phyloP scores from a whole-genome alignment of 768 basidiomycete species.

The Russula ochroleuca region DNA sequence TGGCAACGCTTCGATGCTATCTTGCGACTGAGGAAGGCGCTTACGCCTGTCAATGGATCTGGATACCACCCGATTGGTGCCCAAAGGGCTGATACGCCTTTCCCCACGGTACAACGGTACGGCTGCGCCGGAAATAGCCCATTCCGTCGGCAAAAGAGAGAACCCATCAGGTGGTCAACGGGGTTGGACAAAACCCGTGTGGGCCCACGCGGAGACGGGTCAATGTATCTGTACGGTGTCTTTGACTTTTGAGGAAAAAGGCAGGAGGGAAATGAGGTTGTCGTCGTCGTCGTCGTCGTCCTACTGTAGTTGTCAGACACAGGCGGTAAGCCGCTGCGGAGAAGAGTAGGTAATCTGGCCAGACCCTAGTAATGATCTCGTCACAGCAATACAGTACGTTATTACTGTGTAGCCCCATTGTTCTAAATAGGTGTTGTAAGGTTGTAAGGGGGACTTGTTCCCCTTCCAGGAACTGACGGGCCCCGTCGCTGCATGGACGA shows the following conservation, averaged over 20 bases:
- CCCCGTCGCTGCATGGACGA: neutral
- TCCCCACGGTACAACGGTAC: slow-evolving; percentile 21
- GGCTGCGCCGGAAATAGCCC: slow-evolving; percentile 10
- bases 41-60: slow-evolving; percentile 23
- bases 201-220: neutral
- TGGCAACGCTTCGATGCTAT: slow-evolving; percentile 22
- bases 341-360: slow-evolving; percentile 12
- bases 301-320: neutral
- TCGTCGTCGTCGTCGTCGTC: neutral
- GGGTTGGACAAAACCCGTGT: neutral
- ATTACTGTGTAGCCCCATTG: slow-evolving; percentile 1
- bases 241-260: neutral
- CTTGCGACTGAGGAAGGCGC: slow-evolving; percentile 22
- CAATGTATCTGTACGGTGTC: neutral
- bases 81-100: slow-evolving; percentile 21
- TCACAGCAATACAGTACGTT: slow-evolving; percentile 14
- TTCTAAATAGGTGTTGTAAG: slow-evolving; percentile 11
- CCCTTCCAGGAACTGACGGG: slow-evolving; percentile 13
- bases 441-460: neutral
- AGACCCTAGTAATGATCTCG: slow-evolving; percentile 9
- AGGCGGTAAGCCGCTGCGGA: slow-evolving; percentile 26
- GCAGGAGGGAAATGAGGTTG: neutral
- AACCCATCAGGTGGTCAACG: neutral
- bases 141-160: slow-evolving; percentile 14
- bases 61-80: slow-evolving; percentile 27